phyloP scores from a whole-genome alignment of 2,329 filamentous ascomycete genomes.

The Magnaporthiopsis incrustans region DNA sequence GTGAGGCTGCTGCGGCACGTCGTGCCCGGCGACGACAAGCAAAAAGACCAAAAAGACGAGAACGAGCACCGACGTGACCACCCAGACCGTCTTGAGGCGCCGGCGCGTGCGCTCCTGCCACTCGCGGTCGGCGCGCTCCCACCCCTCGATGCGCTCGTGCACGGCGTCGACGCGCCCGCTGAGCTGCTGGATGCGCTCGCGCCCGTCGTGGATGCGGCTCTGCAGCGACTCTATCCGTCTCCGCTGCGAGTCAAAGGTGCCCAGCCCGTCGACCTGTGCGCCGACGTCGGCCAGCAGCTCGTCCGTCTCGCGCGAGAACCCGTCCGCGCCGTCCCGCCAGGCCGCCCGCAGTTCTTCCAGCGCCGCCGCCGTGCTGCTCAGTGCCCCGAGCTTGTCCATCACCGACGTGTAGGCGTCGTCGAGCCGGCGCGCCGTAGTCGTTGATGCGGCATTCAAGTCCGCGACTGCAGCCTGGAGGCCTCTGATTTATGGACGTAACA shows the following conservation, averaged over 20 bases:
- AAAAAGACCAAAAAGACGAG: conserved; percentile 38
- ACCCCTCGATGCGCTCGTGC: conserved; percentile 54
- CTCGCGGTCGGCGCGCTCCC: conserved; percentile 58
- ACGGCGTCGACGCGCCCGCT: conserved; percentile 58
- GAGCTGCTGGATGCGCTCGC: conserved; percentile 50
- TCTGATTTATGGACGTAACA: conserved; percentile 23
- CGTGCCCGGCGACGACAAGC: conserved; percentile 16
- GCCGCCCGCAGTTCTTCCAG: conserved; percentile 60
- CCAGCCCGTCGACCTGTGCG: conserved; percentile 51
- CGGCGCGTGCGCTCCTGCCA: conserved; percentile 61
- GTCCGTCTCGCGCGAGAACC: conserved; percentile 52
- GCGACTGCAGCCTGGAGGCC: conserved; percentile 43
- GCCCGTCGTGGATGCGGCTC: conserved; percentile 50
- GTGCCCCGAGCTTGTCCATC: conserved; percentile 56
- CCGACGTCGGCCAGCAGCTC: conserved; percentile 53
- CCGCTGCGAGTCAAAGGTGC: conserved; percentile 58
- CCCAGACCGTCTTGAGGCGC: conserved; percentile 56
- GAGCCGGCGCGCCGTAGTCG: conserved; percentile 54
- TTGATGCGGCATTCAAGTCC: conserved; percentile 51
- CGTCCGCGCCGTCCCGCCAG: conserved; percentile 48
- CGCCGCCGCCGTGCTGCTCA: conserved; percentile 56
- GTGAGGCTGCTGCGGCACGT: conserved; percentile 1
- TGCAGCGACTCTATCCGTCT: conserved; percentile 54
- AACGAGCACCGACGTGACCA: conserved; percentile 41
- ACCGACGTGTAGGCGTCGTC: conserved; percentile 70